Evolutionary conservation across 2,329 filamentous ascomycete species (phyloP).

Genomic region (Juglanconis oblonga): DNA sequence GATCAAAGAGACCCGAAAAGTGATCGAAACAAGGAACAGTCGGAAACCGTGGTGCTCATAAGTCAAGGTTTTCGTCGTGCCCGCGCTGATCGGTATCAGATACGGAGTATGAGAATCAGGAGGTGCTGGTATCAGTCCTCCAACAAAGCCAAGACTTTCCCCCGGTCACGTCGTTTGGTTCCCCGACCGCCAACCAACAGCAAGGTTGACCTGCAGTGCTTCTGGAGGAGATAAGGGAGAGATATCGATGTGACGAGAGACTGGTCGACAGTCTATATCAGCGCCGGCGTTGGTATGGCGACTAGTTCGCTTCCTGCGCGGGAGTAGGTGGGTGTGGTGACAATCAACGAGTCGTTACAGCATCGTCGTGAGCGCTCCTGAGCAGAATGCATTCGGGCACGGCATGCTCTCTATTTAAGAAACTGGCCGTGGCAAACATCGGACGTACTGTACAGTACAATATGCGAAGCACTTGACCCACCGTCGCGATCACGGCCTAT

Average conservation of each 20-base stretch:
- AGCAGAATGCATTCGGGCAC: not conserved
- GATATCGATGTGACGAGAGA: slow-evolving; percentile 15
- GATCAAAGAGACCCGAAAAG: not conserved
- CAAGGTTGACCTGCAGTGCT: slow-evolving; percentile 3
- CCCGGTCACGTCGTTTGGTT: slow-evolving; percentile 4
- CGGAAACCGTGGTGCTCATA: slow-evolving; percentile 11
- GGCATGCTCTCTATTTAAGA: not conserved
- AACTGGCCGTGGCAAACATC: not conserved
- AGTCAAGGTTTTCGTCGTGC: slow-evolving; percentile 3
- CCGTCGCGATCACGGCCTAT: slow-evolving; percentile 8
- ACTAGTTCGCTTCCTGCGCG: not conserved
- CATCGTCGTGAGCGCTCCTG: not conserved
- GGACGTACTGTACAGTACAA: not conserved
- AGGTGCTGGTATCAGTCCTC: slow-evolving; percentile 2
- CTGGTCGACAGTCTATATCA: not conserved
- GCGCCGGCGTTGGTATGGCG: not conserved
- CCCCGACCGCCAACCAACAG: slow-evolving; percentile 10
- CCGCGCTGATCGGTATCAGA: slow-evolving; percentile 16
- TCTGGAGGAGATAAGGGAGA: slow-evolving; percentile 11
- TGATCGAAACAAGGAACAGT: slow-evolving; percentile 6
- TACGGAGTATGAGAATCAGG: slow-evolving; percentile 2
- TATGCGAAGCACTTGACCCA: slow-evolving; percentile 8
- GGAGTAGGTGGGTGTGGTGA: not conserved
- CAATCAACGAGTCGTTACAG: not conserved
- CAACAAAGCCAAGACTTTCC: slow-evolving; percentile 15